Evolutionary conservation across 2,329 filamentous ascomycete species (phyloP).

Genomic region (Calonectria hongkongensis): DNA sequence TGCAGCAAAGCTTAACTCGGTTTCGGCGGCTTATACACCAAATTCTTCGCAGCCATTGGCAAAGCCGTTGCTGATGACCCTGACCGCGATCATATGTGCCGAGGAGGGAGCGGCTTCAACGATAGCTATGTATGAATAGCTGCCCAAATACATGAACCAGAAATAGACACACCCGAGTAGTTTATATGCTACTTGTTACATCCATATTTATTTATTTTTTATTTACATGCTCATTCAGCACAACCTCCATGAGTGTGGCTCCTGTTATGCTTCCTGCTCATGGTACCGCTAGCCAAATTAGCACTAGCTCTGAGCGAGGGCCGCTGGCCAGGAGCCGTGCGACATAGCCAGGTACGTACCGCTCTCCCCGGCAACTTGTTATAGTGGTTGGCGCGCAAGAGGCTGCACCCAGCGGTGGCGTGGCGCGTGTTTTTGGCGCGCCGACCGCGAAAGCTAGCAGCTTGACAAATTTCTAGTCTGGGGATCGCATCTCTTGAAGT

Average conservation of each 20-base stretch:
- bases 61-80: neutral
- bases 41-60: neutral
- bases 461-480: slow-evolving; percentile 38
- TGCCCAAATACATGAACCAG: no score
- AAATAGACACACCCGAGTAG: no score
- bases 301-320: neutral
- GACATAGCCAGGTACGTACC: slow-evolving; percentile 29
- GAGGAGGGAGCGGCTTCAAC: no score
- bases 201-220: neutral
- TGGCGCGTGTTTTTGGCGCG: slow-evolving; percentile 43
- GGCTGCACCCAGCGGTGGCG: slow-evolving; percentile 4
- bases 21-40: slow-evolving; percentile 24
- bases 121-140: no score
- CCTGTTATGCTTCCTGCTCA: neutral
- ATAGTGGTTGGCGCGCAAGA: slow-evolving; percentile 47
- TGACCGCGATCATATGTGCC: neutral
- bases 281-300: slow-evolving; percentile 2
- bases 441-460: slow-evolving; percentile 37
- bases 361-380: slow-evolving; percentile 28
- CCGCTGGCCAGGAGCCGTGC: neutral
- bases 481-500: slow-evolving; percentile 38
- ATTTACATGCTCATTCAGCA: neutral
- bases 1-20: slow-evolving; percentile 10
- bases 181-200: neutral
- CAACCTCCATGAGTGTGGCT: neutral